Conservation (phyloP, 2,329 filamentous ascomycete genomes). For the Pseudocercospora crystallina region DNA sequence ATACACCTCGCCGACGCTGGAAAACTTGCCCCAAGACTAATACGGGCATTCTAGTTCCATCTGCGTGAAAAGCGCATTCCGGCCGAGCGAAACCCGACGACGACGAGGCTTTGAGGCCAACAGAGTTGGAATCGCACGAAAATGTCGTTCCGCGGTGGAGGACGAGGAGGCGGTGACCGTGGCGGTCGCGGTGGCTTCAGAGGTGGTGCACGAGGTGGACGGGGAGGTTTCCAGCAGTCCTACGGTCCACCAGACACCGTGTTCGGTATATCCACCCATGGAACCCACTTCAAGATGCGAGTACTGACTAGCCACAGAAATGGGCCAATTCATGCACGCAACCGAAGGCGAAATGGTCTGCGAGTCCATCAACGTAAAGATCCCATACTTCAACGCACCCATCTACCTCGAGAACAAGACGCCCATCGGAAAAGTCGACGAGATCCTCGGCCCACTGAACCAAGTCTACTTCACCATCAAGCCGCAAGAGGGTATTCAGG, state of each 20-base stretch:
- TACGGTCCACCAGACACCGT: slow-evolving; percentile 48
- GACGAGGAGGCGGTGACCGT: slow-evolving; percentile 24
- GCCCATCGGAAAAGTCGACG: slow-evolving; percentile 87
- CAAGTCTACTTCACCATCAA: slow-evolving; percentile 99
- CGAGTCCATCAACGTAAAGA: slow-evolving; percentile 90
- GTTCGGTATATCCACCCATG: slow-evolving; percentile 35
- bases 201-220: slow-evolving; percentile 28
- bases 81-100: no score
- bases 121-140: not conserved
- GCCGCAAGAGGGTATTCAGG: slow-evolving; percentile 92
- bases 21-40: no score
- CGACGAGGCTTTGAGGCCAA: no score
- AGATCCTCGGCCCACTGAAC: slow-evolving; percentile 95
- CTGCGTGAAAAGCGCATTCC: not conserved
- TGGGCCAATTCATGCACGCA: slow-evolving; percentile 91
- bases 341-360: slow-evolving; percentile 98
- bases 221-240: slow-evolving; percentile 38
- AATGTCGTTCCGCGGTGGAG: slow-evolving; percentile 31
- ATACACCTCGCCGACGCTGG: no score
- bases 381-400: slow-evolving; percentile 98
- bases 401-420: slow-evolving; percentile 99
- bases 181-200: slow-evolving; percentile 30
- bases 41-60: no score
- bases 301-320: slow-evolving; percentile 53
- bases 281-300: not conserved